Evolutionary conservation across 208 protist genomes (phyloP), one percentile per base, ranked within the genome.

Genomic region (Acanthamoeba lenticulata): DNA sequence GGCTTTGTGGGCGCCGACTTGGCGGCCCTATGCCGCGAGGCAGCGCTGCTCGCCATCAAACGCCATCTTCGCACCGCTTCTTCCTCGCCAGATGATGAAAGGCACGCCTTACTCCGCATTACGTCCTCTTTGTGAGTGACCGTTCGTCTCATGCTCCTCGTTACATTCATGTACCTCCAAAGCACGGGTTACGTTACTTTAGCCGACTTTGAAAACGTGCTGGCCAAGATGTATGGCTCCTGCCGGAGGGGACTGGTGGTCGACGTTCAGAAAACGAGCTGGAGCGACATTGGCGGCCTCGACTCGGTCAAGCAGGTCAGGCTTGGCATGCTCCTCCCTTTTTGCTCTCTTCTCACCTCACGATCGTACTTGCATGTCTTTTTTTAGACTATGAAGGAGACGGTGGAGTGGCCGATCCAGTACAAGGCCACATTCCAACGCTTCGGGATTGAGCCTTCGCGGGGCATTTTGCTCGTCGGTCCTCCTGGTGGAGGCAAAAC

Each of bases 401-500:
- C 96, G 34, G 95, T 97, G 52, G 95, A 97, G 52, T 96, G 95
- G 94, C 96, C 96, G 49, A 85, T 97, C 5, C 19, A 55, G 24
- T 81, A 96, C 79, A n/a, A 55, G 49, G 85, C 79, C 17, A 40
- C 83, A 15, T 97, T 95, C 60, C 27, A 94, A 19, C 42, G 77
- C 3, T 74, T 97, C 19, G 85, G 72, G 19, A 55, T 98, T 11
- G 45, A 67, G 77, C 74, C 96, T 36, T 97, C 98, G 4, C 95
- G 97, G 29, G 99, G 99, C 40, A 97, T 99, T 77, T 95, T 99
- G 45, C 96, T 99, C 29, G 99, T 99, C 95, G 99, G 99, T 34
- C 98, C 98, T 21, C 98, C 99, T 27, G 99, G 99, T 13, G 99
- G 98, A 83, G 97, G 97, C 57, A 99, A 99, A 95, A 96, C 95